A percentile compares a stretch with the other conserved stretches of the same genome.
Evolutionary conservation across 805 yeast species (phyloP).

Genomic region (Saturnispora sekii): DNA sequence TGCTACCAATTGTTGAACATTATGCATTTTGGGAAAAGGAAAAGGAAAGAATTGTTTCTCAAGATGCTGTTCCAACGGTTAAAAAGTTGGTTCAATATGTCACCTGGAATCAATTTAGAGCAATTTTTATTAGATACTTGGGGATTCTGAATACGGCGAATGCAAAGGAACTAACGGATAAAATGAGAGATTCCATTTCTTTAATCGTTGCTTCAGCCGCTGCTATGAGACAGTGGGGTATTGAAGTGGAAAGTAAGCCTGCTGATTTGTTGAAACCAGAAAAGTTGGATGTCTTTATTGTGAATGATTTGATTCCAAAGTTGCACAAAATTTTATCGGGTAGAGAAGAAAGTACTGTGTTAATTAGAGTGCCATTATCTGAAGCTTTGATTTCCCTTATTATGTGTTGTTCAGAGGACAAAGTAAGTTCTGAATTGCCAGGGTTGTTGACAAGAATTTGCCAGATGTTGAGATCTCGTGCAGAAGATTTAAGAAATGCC

Average conservation of each 20-base stretch:
- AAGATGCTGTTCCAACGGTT: constrained; percentile 57
- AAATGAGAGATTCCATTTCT: constrained; percentile 46
- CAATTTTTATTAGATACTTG: constrained; percentile 62
- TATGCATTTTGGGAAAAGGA: constrained; percentile 56
- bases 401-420: constrained; percentile 48
- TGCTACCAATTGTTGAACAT: constrained; percentile 79
- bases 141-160: constrained; percentile 17
- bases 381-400: constrained; percentile 68
- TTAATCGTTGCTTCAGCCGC: constrained; percentile 49
- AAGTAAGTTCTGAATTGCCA: constrained; percentile 54
- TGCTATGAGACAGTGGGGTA: constrained; percentile 26
- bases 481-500: constrained; percentile 82
- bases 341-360: constrained; percentile 72
- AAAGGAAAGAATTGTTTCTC: constrained; percentile 48
- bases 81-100: constrained; percentile 47
- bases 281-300: constrained; percentile 38
- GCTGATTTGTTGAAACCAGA: constrained; percentile 29
- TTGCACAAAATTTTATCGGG: constrained; percentile 48
- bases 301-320: constrained; percentile 50
- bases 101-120: constrained; percentile 73
- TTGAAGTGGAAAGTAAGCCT: constrained; percentile 13
- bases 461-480: constrained; percentile 74
- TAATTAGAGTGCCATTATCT: constrained; percentile 66
- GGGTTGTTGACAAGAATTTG: constrained; percentile 80
- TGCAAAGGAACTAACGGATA: constrained; percentile 26